Base-by-base conservation (phyloP, 1,139 yeast genomes). In the Debaryomyces sp. region DNA sequence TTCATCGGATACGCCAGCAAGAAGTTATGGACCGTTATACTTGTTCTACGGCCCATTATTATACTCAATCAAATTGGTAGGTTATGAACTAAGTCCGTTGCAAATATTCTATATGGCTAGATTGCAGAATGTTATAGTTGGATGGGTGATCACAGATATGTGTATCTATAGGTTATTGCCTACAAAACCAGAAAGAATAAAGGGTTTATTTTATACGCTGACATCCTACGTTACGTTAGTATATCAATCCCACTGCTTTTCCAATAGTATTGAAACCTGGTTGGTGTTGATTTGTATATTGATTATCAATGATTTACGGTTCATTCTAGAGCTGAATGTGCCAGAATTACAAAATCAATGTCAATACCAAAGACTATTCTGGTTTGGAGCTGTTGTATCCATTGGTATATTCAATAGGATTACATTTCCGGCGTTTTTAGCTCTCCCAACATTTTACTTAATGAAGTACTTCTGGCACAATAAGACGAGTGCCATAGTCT, bases 181-280 rank as follows among this genome's bases (percentile, higher is more conserved):
- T 4, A 73, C 81, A 17, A 82, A 82, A 54, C 84, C 80, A 39
- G 91, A 87, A 62, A 69, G 86, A 46, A 66, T 85, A 35, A 87
- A 86, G 60, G 82, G 87, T 0, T 64, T 83, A 18, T 78, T 86
- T 46, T 84, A 89, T 57, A 77, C 83, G 15, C 84, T 83, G 64
- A 84, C 96, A 0, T 88, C 96, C 1, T 94, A 88, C 61, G 77
- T 91, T 10, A 85, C 96, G 0, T 76, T 89, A 71, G 82, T 87
- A 0, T 86, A 84, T 59, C 98, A 94, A 62, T 77, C 89, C 1
- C 98, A 92, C 62, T 84, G 96, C 2, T 89, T 95, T 60, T 89
- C 97, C 32, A 95, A 95, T 63, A 82, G 92, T 26, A 64, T 89
- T 4, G 99, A 95, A 59, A 89, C 98, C 0, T 70, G 84, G 18